These are phyloP conservation scores for Fusarium veterinarium DNA, from an alignment of 2,329 filamentous ascomycete genomes.

Conservation along the genomic window DNA sequence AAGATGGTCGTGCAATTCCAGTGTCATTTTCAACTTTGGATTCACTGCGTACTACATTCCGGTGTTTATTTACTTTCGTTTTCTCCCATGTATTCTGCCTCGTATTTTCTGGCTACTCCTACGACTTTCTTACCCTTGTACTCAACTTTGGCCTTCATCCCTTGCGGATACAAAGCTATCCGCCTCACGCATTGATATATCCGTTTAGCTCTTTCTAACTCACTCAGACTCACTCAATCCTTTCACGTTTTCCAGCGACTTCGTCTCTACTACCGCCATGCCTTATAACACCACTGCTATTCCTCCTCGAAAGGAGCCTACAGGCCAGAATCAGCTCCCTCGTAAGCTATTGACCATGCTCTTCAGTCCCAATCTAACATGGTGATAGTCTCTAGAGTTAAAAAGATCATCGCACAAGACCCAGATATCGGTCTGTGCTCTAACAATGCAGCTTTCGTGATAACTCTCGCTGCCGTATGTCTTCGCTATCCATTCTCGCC, in stretches of 20 bases:
- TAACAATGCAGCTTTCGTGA: slow-evolving; percentile 93
- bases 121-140: neutral
- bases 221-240: neutral
- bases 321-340: slow-evolving; percentile 85
- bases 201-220: slow-evolving; percentile 1
- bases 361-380: slow-evolving; percentile 3
- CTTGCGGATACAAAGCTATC: neutral
- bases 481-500: neutral
- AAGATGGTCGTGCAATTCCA: neutral
- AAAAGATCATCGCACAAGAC: slow-evolving; percentile 93
- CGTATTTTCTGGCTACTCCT: neutral
- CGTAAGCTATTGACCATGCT: slow-evolving; percentile 66
- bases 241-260: neutral
- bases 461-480: slow-evolving; percentile 86
- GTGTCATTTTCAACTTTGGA: neutral
- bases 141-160: neutral
- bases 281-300: slow-evolving; percentile 91
- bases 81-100: neutral
- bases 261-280: slow-evolving; percentile 63
- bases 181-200: neutral
- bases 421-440: slow-evolving; percentile 87
- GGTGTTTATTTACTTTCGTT: neutral
- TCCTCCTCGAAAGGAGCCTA: slow-evolving; percentile 81
- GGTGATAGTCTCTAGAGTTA: slow-evolving; percentile 84
- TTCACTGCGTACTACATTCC: no score